These are phyloP conservation scores for Penicillium cataractarum DNA, from an alignment of 495 filamentous ascomycete genomes.

Conservation along the genomic window DNA sequence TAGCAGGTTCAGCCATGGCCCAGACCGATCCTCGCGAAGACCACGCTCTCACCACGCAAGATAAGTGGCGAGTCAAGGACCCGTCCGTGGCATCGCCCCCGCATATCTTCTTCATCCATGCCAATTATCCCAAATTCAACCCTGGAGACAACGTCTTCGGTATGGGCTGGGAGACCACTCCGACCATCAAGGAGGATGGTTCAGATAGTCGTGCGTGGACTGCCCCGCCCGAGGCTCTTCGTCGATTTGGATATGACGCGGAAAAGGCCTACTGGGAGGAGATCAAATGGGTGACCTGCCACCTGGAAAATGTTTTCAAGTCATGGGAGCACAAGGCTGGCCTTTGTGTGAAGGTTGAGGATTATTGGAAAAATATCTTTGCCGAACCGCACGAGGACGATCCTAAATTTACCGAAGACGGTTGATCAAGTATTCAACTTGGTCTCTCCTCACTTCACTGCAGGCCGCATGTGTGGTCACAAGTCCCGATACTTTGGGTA, in stretches of 20 bases:
- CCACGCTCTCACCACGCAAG: constrained; percentile 38
- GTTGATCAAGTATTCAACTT: constrained; percentile 16
- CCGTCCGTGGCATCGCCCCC: constrained; percentile 34
- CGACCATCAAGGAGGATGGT: constrained; percentile 43
- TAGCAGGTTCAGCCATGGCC: constrained; percentile 45
- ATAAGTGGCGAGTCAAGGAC: constrained; percentile 45
- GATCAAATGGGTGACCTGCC: constrained; percentile 52
- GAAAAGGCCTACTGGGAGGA: constrained; percentile 58
- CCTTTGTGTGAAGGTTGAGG: constrained; percentile 41
- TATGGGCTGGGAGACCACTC: constrained; percentile 42
- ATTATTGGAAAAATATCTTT: constrained; percentile 49
- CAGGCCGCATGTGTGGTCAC: neutral
- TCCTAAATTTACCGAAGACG: constrained; percentile 36
- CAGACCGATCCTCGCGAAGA: constrained; percentile 54
- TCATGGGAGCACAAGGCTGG: constrained; percentile 44
- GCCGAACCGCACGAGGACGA: constrained; percentile 42
- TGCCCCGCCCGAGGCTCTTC: constrained; percentile 37
- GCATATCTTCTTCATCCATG: constrained; percentile 56
- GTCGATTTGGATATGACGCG: constrained; percentile 52
- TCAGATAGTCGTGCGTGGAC: constrained; percentile 48
- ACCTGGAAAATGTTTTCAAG: constrained; percentile 41
- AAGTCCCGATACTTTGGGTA: neutral
- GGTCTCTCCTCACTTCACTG: neutral
- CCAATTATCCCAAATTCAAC: constrained; percentile 59
- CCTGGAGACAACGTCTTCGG: constrained; percentile 50